phyloP scores from a whole-genome alignment of 495 filamentous ascomycete genomes.

The Talaromyces trachyspermus region DNA sequence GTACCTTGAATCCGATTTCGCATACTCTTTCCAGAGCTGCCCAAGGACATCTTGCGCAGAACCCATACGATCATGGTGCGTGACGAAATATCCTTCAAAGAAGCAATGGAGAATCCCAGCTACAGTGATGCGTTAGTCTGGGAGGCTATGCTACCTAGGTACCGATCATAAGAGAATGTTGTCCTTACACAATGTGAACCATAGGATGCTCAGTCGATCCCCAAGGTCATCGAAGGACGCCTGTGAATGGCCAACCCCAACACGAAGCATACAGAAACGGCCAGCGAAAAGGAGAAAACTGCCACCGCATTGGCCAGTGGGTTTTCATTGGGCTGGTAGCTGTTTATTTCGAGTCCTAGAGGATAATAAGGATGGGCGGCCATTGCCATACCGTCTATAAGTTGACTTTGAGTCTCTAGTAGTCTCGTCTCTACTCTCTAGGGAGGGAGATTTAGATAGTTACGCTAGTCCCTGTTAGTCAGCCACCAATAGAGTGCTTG shows the following conservation, averaged over 20 bases:
- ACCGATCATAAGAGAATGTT: too few species aligned
- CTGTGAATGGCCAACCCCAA: conserved; percentile 37
- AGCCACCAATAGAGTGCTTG: too few species aligned
- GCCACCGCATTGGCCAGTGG: conserved; percentile 45
- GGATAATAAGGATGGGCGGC: conserved; percentile 66
- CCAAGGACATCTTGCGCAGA: conserved; percentile 57
- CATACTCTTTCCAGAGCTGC: conserved; percentile 87
- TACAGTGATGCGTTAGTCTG: conserved; percentile 23
- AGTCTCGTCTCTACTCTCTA: too few species aligned
- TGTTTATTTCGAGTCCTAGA: conserved; percentile 48
- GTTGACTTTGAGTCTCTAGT: too few species aligned
- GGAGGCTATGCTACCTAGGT: too few species aligned
- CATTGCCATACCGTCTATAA: too few species aligned
- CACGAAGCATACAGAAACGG: conserved; percentile 44
- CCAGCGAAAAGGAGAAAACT: conserved; percentile 44
- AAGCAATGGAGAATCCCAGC: conserved; percentile 64
- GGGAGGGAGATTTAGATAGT: too few species aligned
- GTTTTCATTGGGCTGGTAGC: conserved; percentile 55
- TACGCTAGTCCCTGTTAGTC: too few species aligned
- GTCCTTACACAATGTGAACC: conserved; percentile 58
- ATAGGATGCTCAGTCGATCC: conserved; percentile 53
- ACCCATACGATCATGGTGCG: conserved; percentile 55
- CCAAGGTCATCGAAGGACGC: conserved; percentile 36
- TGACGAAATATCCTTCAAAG: conserved; percentile 80
- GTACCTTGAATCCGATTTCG: conserved; percentile 76